phyloP scores from a whole-genome alignment of 2,329 filamentous ascomycete species.

The Aspergillus eucalypticola region DNA sequence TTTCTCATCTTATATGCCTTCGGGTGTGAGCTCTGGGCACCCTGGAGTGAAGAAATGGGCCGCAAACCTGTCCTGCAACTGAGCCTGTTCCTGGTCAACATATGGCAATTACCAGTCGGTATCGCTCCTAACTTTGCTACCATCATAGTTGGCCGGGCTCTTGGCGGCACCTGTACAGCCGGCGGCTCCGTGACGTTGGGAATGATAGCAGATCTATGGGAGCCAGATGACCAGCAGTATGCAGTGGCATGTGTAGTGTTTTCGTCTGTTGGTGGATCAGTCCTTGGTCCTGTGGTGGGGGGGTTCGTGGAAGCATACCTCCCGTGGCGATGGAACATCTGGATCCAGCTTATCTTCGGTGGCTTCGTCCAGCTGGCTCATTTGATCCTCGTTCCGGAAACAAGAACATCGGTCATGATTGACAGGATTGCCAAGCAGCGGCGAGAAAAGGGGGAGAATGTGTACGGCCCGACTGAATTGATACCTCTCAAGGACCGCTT shows the following conservation, averaged over 20 bases:
- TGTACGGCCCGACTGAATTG: conserved; percentile 73
- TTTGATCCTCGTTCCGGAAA: conserved; percentile 72
- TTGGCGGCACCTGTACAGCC: conserved; percentile 70
- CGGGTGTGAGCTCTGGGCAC: conserved; percentile 84
- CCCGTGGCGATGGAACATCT: conserved; percentile 75
- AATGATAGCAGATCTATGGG: conserved; percentile 75
- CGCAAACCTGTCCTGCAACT: conserved; percentile 73
- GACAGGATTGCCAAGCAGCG: conserved; percentile 73
- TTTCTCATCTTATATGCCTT: conserved; percentile 81
- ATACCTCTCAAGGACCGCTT: conserved; percentile 55
- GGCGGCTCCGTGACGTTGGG: conserved; percentile 72
- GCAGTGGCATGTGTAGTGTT: conserved; percentile 76
- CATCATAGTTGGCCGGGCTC: conserved; percentile 67
- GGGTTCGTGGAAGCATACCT: conserved; percentile 70
- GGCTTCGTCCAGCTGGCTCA: conserved; percentile 68
- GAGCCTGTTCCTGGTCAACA: conserved; percentile 72
- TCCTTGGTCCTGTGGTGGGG: conserved; percentile 73
- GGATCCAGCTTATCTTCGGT: conserved; percentile 81
- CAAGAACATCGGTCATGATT: conserved; percentile 67
- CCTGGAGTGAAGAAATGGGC: conserved; percentile 81
- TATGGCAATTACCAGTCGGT: conserved; percentile 72
- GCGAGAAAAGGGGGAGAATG: conserved; percentile 62
- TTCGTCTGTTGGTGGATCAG: conserved; percentile 74
- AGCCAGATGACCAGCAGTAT: conserved; percentile 71
- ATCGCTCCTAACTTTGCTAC: conserved; percentile 71